Conservation (phyloP, 2,329 filamentous ascomycete genomes). For the Fusarium sp. region DNA sequence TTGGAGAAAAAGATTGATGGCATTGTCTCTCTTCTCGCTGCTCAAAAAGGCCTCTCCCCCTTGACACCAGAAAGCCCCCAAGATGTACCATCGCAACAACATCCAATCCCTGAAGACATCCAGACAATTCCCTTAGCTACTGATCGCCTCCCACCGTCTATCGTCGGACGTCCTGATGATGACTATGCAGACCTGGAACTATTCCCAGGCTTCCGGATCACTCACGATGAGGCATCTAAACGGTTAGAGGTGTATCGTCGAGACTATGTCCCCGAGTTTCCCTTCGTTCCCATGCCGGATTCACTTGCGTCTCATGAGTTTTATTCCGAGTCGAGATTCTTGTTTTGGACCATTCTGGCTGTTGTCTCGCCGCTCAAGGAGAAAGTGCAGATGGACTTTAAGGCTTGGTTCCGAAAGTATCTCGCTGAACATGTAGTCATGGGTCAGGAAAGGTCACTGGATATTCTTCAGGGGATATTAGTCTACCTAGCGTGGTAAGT, state of each 20-base stretch:
- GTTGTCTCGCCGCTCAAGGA: slow-evolving; percentile 49
- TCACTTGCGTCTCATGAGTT: slow-evolving; percentile 46
- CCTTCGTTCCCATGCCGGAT: slow-evolving; percentile 52
- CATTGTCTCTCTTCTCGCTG: slow-evolving; percentile 53
- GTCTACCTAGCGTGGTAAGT: slow-evolving; percentile 54
- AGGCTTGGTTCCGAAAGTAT: slow-evolving; percentile 53
- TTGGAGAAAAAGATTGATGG: slow-evolving; percentile 57
- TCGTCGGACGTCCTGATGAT: background rate
- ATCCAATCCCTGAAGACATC: background rate
- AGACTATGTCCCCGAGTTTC: slow-evolving; percentile 51
- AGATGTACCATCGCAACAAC: slow-evolving; percentile 10
- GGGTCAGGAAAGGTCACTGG: slow-evolving; percentile 50
- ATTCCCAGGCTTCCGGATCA: slow-evolving; percentile 52
- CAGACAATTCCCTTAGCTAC: background rate
- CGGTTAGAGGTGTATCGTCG: slow-evolving; percentile 51
- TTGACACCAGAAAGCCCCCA: slow-evolving; percentile 43
- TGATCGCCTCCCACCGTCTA: background rate
- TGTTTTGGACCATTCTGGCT: slow-evolving; percentile 56
- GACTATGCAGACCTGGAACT: slow-evolving; percentile 42
- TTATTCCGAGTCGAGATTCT: slow-evolving; percentile 47
- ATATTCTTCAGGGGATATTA: slow-evolving; percentile 55
- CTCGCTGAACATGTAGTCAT: slow-evolving; percentile 54
- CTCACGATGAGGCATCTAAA: slow-evolving; percentile 48
- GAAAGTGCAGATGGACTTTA: slow-evolving; percentile 48
- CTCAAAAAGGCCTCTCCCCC: slow-evolving; percentile 42